Evolutionary conservation across 805 yeast species (phyloP).

Genomic region (Dipodascopsis uninucleata): DNA sequence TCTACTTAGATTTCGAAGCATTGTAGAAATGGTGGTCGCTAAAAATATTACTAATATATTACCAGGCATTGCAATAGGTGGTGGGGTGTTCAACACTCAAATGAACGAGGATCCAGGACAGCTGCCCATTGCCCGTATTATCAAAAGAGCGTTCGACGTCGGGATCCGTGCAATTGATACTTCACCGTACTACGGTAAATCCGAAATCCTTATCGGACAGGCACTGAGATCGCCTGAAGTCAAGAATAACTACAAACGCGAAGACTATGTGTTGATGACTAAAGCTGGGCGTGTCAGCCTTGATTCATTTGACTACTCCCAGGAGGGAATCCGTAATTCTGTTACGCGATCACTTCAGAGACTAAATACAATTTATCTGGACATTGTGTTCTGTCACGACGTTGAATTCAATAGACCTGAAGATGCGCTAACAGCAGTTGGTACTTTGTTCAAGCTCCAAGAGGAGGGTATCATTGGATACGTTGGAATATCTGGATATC

Average conservation of each 20-base stretch:
- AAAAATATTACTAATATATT: background rate
- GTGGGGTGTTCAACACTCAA: constrained; percentile 82
- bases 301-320: constrained; percentile 70
- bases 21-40: too few relatives aligned
- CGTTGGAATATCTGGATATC: constrained; percentile 86
- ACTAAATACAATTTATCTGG: constrained; percentile 63
- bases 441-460: constrained; percentile 55
- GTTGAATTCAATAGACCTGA: constrained; percentile 66
- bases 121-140: constrained; percentile 54
- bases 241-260: constrained; percentile 46
- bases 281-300: constrained; percentile 74
- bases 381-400: constrained; percentile 80
- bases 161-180: constrained; percentile 83
- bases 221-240: constrained; percentile 43
- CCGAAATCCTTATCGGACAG: constrained; percentile 67
- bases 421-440: constrained; percentile 60
- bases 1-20: too few relatives aligned
- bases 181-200: constrained; percentile 77
- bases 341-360: constrained; percentile 64
- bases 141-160: constrained; percentile 53
- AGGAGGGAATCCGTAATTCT: constrained; percentile 54
- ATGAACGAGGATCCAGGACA: constrained; percentile 64
- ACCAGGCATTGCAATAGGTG: constrained; percentile 65
- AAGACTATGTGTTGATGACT: constrained; percentile 64
- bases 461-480: constrained; percentile 55